Base-by-base conservation (phyloP, 192 early-diverging fungal genomes). In the Backusella luteola region DNA sequence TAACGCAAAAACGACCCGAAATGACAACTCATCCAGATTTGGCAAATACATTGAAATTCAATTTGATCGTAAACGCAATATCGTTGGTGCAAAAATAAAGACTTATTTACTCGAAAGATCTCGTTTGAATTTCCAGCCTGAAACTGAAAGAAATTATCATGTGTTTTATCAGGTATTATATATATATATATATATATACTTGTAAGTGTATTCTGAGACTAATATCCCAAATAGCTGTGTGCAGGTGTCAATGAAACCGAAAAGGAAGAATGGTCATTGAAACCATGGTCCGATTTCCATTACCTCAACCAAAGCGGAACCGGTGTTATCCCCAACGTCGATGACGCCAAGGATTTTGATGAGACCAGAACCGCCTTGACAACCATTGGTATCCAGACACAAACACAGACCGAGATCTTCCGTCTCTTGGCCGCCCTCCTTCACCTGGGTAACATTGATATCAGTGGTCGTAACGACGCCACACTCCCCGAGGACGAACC, bases 41-140 rank as follows among this genome's bases (percentile, higher is more conserved):
- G 98, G 98, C 70, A 99, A 99, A 87, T 99, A 98, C 87, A 94
- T 97, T 75, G 96, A 98, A 78, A 97, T 99, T 76, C 86, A 95
- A 78, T 99, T 99, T 85, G 91, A 93, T 78, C 91, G 89, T 71
- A 77, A 88, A 34, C 89, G 85, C 69, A 90, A 93, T 56, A 99
- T 99, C 83, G 92, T 94, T 75, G 97, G 96, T 41, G 98, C 98
- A 2, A 93, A 88, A 63, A 97, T 98, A 79, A 90, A 97, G 49
- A 99, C 97, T 1, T 99, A 99, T 76, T 85, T 99, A n/a, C 83
- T 99, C 68, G 98, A 99, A 84, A 90, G 98, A 56, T 98, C 97
- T 42, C 91, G 98, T 79, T 84, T 99, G 67, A 92, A 96, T 36
- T 96, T 94, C 85, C 98, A 99, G 86, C 97, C 97, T 1, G 87